Conservation (phyloP, 2,329 filamentous ascomycete genomes). For the Biscogniauxia marginata region DNA sequence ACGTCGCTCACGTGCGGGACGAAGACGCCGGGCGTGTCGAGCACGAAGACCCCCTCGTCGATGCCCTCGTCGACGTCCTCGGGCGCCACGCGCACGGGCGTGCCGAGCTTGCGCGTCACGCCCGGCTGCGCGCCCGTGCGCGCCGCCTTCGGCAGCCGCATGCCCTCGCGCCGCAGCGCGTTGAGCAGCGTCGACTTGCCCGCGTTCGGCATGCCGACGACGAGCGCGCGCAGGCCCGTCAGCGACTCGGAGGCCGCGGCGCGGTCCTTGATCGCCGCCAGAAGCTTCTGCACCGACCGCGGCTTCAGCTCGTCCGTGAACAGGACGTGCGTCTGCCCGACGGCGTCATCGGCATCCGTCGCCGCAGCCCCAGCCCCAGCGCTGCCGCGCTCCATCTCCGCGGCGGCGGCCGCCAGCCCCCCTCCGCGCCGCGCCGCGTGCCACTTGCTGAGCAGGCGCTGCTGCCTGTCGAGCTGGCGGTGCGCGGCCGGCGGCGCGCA, state of each 20-base stretch:
- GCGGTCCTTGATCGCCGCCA: slow-evolving; percentile 50
- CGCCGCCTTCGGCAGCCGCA: slow-evolving; percentile 64
- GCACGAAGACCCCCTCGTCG: slow-evolving; percentile 70
- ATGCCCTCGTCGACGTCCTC: slow-evolving; percentile 31
- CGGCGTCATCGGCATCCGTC: neutral
- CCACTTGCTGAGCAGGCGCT: slow-evolving; percentile 16
- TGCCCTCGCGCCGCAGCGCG: slow-evolving; percentile 68
- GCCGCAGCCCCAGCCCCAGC: too few species aligned
- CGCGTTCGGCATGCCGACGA: slow-evolving; percentile 97
- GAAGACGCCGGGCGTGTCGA: slow-evolving; percentile 95
- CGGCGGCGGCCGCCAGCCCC: slow-evolving; percentile 9
- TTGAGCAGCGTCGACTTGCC: slow-evolving; percentile 97
- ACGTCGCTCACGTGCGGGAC: slow-evolving; percentile 84
- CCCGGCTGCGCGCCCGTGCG: slow-evolving; percentile 84
- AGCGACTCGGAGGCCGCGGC: slow-evolving; percentile 56
- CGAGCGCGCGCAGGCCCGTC: slow-evolving; percentile 79
- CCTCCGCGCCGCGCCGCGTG: slow-evolving; percentile 25
- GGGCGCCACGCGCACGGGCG: slow-evolving; percentile 67
- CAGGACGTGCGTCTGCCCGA: slow-evolving; percentile 29
- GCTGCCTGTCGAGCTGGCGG: slow-evolving; percentile 23
- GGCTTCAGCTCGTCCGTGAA: slow-evolving; percentile 45
- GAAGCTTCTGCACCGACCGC: slow-evolving; percentile 37
- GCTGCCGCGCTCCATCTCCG: too few species aligned
- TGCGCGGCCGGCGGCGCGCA: slow-evolving; percentile 38
- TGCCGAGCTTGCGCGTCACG: slow-evolving; percentile 81